phyloP scores from a whole-genome alignment of 192 early-diverging fungal genomes.

The Coemansia biformis region DNA sequence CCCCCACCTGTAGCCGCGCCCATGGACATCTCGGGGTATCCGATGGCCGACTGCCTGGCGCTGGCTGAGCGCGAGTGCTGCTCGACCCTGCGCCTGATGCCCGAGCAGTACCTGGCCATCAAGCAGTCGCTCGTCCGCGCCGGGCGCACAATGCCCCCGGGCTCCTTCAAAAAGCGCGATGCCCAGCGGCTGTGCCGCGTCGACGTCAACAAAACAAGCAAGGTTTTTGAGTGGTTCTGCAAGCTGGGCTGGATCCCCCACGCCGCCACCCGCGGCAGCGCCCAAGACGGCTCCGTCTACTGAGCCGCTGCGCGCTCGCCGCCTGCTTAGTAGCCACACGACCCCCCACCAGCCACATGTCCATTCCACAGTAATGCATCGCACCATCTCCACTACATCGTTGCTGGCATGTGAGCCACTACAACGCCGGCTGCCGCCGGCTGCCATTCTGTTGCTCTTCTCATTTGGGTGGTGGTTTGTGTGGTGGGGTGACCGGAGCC shows the following conservation, averaged over 20 bases:
- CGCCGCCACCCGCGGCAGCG: not conserved
- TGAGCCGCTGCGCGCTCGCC: too few species aligned
- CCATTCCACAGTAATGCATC: too few species aligned
- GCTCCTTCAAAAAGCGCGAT: conserved; percentile 67
- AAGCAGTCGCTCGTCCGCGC: conserved; percentile 43
- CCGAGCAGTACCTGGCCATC: conserved; percentile 39
- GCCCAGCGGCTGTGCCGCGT: conserved; percentile 86
- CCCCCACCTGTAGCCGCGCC: conserved; percentile 30
- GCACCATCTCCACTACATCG: too few species aligned
- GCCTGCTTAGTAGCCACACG: too few species aligned
- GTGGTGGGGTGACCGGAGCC: conserved; percentile 22
- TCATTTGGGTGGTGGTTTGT: conserved; percentile 4
- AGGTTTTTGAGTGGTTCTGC: conserved; percentile 84
- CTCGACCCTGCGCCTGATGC: conserved; percentile 36
- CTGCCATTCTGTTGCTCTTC: not conserved
- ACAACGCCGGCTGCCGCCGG: too few species aligned
- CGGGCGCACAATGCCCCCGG: conserved; percentile 26
- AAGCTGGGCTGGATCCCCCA: conserved; percentile 76
- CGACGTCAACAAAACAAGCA: conserved; percentile 90
- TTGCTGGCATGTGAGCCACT: too few species aligned
- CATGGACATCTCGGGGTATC: conserved; percentile 34
- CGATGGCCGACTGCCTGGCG: conserved; percentile 26
- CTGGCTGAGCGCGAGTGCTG: conserved; percentile 43
- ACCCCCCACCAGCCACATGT: too few species aligned
- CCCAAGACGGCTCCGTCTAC: too few species aligned